A percentile compares a stretch with the other conserved stretches of the same genome.
phyloP scores from a whole-genome alignment of 257 asterid species.

The Ballota nigra region DNA sequence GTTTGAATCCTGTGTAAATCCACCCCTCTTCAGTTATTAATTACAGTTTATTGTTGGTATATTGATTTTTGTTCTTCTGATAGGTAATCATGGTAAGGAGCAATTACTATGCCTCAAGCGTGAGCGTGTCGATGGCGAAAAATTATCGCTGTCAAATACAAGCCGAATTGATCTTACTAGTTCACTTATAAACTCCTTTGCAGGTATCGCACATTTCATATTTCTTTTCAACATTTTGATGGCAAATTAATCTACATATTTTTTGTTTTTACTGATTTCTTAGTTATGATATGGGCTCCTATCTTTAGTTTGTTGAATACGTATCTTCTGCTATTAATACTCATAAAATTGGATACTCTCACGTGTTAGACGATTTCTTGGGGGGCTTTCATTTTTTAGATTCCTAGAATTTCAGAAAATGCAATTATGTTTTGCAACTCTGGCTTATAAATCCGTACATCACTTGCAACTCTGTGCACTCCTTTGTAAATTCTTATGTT shows the following conservation, averaged over 20 bases:
- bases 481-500: background rate
- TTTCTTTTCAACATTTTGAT: background rate
- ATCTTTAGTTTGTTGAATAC: background rate
- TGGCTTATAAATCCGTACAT: conserved; percentile 6
- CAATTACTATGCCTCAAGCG: conserved; percentile 22
- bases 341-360: background rate
- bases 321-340: background rate
- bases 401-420: background rate
- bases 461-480: background rate
- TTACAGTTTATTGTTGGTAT: background rate
- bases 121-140: conserved; percentile 25
- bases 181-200: conserved; percentile 25
- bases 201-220: conserved; percentile 12
- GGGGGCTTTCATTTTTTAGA: background rate
- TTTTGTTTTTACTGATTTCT: background rate
- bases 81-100: conserved; percentile 28
- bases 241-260: background rate
- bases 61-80: background rate
- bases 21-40: background rate
- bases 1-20: background rate
- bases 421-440: background rate
- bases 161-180: conserved; percentile 29
- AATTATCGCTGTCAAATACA: conserved; percentile 26
- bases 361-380: background rate
- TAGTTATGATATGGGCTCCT: background rate